Conservation (phyloP, 257 asterid genomes). For the Nicotiana noctiflora region DNA sequence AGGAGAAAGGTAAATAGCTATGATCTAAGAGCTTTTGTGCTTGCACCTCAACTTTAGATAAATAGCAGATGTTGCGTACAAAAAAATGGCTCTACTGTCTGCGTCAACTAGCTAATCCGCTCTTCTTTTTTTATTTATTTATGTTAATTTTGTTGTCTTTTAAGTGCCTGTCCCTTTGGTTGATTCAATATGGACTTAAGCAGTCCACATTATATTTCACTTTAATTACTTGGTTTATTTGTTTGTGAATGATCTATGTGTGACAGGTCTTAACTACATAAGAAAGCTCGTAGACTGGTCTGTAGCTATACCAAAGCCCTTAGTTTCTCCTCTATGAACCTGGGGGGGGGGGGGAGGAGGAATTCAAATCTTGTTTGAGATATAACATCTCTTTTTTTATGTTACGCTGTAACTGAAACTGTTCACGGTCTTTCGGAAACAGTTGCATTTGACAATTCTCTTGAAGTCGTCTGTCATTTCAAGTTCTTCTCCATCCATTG, state of each 20-base stretch:
- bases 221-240: background rate
- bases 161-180: background rate
- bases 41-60: background rate
- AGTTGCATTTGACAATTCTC: background rate
- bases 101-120: background rate
- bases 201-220: background rate
- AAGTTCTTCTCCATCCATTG: background rate
- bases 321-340: background rate
- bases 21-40: background rate
- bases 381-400: background rate
- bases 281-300: background rate
- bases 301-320: background rate
- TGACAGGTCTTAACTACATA: background rate
- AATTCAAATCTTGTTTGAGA: background rate
- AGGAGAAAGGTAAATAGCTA: constrained; percentile 65
- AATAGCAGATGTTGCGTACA: background rate
- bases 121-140: background rate
- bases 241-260: background rate
- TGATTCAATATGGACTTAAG: background rate
- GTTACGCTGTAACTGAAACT: background rate
- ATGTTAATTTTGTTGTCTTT: background rate
- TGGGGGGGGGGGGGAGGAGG: no score
- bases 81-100: background rate
- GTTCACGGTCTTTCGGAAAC: background rate
- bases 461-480: background rate